Conservation (phyloP, 805 yeast genomes). For the Saccharomyces kudriavzevii region DNA sequence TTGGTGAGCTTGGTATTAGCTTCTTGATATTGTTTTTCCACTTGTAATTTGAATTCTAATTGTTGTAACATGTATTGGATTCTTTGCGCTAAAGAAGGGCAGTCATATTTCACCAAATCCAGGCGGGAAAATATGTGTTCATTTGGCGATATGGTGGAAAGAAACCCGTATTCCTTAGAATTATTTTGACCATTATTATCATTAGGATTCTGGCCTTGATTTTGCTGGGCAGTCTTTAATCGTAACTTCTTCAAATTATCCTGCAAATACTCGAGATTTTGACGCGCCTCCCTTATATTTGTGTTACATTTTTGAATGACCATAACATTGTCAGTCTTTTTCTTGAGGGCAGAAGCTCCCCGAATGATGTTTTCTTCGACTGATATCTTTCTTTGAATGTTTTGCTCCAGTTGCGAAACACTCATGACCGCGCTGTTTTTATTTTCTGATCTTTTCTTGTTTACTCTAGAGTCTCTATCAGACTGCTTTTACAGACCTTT, state of each 20-base stretch:
- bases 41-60: constrained; percentile 85
- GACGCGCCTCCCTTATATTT: constrained; percentile 82
- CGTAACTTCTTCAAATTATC: constrained; percentile 60
- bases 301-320: constrained; percentile 89
- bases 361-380: constrained; percentile 80
- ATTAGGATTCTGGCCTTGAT: constrained; percentile 3
- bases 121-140: constrained; percentile 48
- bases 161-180: constrained; percentile 20
- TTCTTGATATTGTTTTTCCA: constrained; percentile 85
- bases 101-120: constrained; percentile 84
- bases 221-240: constrained; percentile 9
- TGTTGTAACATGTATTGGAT: constrained; percentile 94
- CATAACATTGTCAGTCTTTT: constrained; percentile 66
- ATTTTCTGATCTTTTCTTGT: background rate
- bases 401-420: constrained; percentile 34
- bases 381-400: constrained; percentile 77
- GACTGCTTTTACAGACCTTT: background rate
- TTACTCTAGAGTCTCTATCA: background rate
- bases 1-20: constrained; percentile 86
- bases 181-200: constrained; percentile 2
- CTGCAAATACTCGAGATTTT: constrained; percentile 81
- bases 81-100: constrained; percentile 89
- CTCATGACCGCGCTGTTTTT: background rate
- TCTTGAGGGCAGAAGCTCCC: constrained; percentile 77
- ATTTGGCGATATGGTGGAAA: constrained; percentile 34